Evolutionary conservation across 768 basidiomycete species (phyloP).

Genomic region (Suillus lakei): DNA sequence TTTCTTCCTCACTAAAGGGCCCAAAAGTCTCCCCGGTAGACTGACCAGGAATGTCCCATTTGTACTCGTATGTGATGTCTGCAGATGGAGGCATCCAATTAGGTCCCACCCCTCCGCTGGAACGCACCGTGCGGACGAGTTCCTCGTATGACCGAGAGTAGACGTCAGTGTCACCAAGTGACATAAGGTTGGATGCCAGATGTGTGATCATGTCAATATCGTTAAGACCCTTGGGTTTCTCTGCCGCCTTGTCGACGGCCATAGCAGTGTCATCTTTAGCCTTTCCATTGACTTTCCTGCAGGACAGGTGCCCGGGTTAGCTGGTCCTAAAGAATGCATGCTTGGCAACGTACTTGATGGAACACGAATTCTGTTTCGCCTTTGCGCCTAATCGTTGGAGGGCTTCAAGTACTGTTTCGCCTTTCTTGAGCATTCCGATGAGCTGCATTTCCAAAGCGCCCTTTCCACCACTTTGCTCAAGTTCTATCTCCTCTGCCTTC

Average conservation of each 20-base stretch:
- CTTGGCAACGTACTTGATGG: conserved; percentile 22
- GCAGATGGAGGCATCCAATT: conserved; percentile 81
- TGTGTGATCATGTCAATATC: conserved; percentile 84
- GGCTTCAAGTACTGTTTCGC: conserved; percentile 90
- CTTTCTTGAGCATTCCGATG: conserved; percentile 77
- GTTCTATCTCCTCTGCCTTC: conserved; percentile 74
- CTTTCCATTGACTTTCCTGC: conserved; percentile 34
- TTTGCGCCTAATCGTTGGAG: conserved; percentile 81
- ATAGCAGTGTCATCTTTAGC: conserved; percentile 44
- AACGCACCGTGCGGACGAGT: conserved; percentile 75
- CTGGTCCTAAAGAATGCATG: too few species aligned
- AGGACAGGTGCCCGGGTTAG: conserved; percentile 8
- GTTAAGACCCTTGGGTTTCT: conserved; percentile 35
- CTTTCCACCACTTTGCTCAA: conserved; percentile 70
- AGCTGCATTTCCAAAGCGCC: conserved; percentile 68
- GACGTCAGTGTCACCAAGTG: conserved; percentile 82
- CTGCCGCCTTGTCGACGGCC: conserved; percentile 51
- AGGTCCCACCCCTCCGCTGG: conserved; percentile 67
- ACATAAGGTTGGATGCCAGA: conserved; percentile 87
- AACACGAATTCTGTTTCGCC: conserved; percentile 52
- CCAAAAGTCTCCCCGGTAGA: conserved; percentile 66
- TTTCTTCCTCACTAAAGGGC: conserved; percentile 80
- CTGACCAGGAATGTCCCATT: conserved; percentile 67
- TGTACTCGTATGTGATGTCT: conserved; percentile 79
- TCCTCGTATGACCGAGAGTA: conserved; percentile 89